Conservation (phyloP, 1,284 basidiomycete species). For the Limonomyces culmigenus region DNA sequence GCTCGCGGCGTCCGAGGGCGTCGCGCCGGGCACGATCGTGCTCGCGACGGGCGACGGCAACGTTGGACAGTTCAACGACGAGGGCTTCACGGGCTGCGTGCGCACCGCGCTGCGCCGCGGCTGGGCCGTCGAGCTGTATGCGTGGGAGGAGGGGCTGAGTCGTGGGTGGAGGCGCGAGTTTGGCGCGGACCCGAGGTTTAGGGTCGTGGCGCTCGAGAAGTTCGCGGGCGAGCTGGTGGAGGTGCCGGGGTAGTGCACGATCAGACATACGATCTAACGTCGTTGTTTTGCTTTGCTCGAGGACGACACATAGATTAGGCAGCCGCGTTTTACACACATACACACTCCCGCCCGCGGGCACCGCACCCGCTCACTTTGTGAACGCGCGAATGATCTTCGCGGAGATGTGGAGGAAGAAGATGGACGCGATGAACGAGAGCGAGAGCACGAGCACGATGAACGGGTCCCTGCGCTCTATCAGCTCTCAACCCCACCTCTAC, state of each 20-base stretch:
- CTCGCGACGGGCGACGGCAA: constrained; percentile 84
- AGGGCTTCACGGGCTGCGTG: constrained; percentile 75
- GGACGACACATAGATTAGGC: no score
- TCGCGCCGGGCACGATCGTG: constrained; percentile 59
- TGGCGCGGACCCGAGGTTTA: constrained; percentile 13
- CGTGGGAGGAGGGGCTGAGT: constrained; percentile 69
- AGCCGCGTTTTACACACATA: no score
- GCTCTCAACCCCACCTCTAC: constrained; percentile 3
- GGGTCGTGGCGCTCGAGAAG: not conserved
- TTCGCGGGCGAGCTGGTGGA: not conserved
- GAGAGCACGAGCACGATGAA: constrained; percentile 96
- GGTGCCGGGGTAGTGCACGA: no score
- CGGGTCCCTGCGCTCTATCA: constrained; percentile 93
- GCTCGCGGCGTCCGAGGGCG: constrained; percentile 43
- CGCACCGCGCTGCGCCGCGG: constrained; percentile 67
- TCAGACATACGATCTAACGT: no score
- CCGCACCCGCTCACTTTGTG: constrained; percentile 67
- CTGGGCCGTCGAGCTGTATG: constrained; percentile 78
- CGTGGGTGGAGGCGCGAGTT: constrained; percentile 55
- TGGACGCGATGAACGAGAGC: constrained; percentile 94
- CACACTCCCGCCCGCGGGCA: no score
- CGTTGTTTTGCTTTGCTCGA: no score
- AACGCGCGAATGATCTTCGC: constrained; percentile 88
- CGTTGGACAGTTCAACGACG: constrained; percentile 74
- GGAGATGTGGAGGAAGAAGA: constrained; percentile 97